Conservation (phyloP, 2,329 filamentous ascomycete species). For the Alternaria atra region DNA sequence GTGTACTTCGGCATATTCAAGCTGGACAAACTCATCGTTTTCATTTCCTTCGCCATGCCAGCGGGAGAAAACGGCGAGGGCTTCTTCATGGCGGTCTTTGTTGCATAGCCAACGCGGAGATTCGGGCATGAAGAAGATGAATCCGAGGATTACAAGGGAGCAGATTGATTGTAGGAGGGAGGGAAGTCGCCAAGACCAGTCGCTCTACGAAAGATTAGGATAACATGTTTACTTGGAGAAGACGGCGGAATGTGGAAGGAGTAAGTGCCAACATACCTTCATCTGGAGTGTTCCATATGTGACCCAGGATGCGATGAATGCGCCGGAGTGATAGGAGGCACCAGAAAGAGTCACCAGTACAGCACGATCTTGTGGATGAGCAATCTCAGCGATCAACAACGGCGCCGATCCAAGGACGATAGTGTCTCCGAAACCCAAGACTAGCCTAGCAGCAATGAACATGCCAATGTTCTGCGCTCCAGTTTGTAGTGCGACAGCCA, state of each 20-base stretch:
- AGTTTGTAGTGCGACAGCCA: constrained; percentile 37
- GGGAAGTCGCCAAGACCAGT: constrained; percentile 61
- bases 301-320: constrained; percentile 47
- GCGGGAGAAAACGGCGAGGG: constrained; percentile 53
- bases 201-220: constrained; percentile 17
- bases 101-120: constrained; percentile 67
- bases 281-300: constrained; percentile 23
- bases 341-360: constrained; percentile 42
- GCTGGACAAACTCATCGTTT: constrained; percentile 21
- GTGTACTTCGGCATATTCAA: constrained; percentile 27
- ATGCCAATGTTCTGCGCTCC: constrained; percentile 38
- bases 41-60: constrained; percentile 57
- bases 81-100: constrained; percentile 63
- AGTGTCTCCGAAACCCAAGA: constrained; percentile 39
- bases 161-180: constrained; percentile 61
- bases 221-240: too few species aligned
- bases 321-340: constrained; percentile 50
- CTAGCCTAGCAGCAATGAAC: constrained; percentile 39
- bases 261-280: background rate
- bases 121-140: constrained; percentile 59
- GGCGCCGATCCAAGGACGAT: constrained; percentile 27
- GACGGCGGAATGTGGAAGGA: background rate
- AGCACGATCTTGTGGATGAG: constrained; percentile 35
- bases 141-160: constrained; percentile 54
- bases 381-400: too few species aligned